Conservation (phyloP, 2,329 filamentous ascomycete species). For the Arthrobotrys entomopaga region DNA sequence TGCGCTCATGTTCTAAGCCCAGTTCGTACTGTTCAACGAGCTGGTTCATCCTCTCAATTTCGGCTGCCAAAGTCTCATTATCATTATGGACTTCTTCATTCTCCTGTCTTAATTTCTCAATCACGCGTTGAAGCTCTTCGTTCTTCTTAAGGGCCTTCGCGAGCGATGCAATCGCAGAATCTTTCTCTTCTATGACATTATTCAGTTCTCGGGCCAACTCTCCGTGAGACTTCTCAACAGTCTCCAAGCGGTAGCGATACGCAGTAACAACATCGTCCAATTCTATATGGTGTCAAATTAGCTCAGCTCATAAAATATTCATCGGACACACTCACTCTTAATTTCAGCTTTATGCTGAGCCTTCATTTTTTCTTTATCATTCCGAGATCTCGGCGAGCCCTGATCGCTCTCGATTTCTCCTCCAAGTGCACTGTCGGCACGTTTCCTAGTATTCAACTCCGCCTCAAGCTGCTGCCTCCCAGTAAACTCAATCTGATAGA, state of each 20-base stretch:
- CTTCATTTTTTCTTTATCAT: slow-evolving; percentile 56
- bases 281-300: slow-evolving; percentile 34
- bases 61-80: slow-evolving; percentile 54
- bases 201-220: slow-evolving; percentile 51
- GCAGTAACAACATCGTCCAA: slow-evolving; percentile 56
- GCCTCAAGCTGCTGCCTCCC: slow-evolving; percentile 54
- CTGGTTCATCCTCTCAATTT: slow-evolving; percentile 54
- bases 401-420: slow-evolving; percentile 57
- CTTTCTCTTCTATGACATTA: slow-evolving; percentile 56
- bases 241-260: slow-evolving; percentile 56
- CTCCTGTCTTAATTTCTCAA: slow-evolving; percentile 52
- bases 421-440: slow-evolving; percentile 56
- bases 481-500: slow-evolving; percentile 57
- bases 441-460: slow-evolving; percentile 51
- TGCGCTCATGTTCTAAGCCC: slow-evolving; percentile 40
- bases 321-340: slow-evolving; percentile 55
- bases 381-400: slow-evolving; percentile 32
- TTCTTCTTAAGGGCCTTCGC: slow-evolving; percentile 46
- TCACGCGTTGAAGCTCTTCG: slow-evolving; percentile 22
- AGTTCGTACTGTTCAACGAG: slow-evolving; percentile 47
- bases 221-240: slow-evolving; percentile 53
- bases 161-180: slow-evolving; percentile 56
- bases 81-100: slow-evolving; percentile 56
- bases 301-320: slow-evolving; percentile 18
- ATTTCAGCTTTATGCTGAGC: slow-evolving; percentile 56